Evolutionary conservation across 2,329 filamentous ascomycete genomes (phyloP).

Genomic region (Penicillium sp.): DNA sequence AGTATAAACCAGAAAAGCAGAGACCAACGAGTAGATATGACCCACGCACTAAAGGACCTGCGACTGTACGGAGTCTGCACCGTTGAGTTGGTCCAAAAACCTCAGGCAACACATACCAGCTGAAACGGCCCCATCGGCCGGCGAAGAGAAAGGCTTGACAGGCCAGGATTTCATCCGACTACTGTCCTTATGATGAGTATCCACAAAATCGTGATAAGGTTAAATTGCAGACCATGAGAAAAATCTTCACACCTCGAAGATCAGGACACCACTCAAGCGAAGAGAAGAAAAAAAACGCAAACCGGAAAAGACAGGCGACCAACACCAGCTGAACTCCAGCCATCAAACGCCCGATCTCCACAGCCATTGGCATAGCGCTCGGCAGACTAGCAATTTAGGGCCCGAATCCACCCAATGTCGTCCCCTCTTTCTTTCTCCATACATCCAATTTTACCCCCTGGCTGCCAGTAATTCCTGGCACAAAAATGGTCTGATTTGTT

Average conservation of each 20-base stretch:
- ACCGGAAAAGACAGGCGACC: conserved; percentile 17
- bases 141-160: background rate
- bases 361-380: conserved; percentile 24
- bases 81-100: background rate
- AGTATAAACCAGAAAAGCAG: conserved; percentile 1
- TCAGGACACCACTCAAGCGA: conserved; percentile 1
- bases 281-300: background rate
- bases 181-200: background rate
- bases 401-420: conserved; percentile 19
- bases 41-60: background rate
- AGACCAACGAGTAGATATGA: background rate
- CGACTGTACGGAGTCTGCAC: background rate
- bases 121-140: conserved; percentile 2
- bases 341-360: conserved; percentile 20
- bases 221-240: conserved; percentile 6
- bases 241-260: conserved; percentile 11
- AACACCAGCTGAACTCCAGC: conserved; percentile 28
- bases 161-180: conserved; percentile 5
- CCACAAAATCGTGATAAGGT: conserved; percentile 13
- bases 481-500: conserved; percentile 1
- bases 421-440: background rate
- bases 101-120: conserved; percentile 6
- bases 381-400: conserved; percentile 26
- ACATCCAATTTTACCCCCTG: background rate
- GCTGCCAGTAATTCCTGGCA: background rate